These are phyloP conservation scores for Nakazawaea ernobii DNA, from an alignment of 805 yeast genomes.

Conservation along the genomic window DNA sequence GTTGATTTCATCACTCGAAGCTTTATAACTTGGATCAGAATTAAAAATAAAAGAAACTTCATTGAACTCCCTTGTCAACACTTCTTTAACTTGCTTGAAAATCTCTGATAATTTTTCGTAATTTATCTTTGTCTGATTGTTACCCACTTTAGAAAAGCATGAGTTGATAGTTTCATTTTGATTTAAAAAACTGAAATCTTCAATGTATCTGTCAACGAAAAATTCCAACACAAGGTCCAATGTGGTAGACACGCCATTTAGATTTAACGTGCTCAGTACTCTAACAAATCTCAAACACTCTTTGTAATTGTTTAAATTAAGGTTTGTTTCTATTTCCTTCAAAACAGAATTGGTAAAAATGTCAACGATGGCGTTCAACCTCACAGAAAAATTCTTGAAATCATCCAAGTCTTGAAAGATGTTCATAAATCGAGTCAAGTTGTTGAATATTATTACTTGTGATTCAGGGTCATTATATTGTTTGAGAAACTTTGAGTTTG, in stretches of 20 bases:
- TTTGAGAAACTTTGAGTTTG: conserved; percentile 23
- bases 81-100: conserved; percentile 15
- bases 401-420: conserved; percentile 16
- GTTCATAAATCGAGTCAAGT: conserved; percentile 19
- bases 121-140: conserved; percentile 13
- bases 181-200: conserved; percentile 21
- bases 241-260: conserved; percentile 27
- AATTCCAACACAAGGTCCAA: conserved; percentile 27
- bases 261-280: conserved; percentile 23
- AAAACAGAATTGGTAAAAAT: conserved; percentile 68
- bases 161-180: conserved; percentile 16
- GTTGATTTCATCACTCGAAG: conserved; percentile 16
- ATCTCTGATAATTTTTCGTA: conserved; percentile 18
- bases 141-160: not conserved
- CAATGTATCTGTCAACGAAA: conserved; percentile 24
- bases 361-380: conserved; percentile 53
- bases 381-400: conserved; percentile 23
- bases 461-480: conserved; percentile 23
- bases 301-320: conserved; percentile 39
- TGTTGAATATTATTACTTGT: conserved; percentile 26
- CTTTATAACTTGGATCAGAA: not conserved
- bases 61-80: conserved; percentile 20
- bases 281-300: conserved; percentile 21
- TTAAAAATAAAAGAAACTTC: conserved; percentile 24
- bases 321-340: conserved; percentile 58